Evolutionary conservation across 192 early-diverging fungal genomes (phyloP).

Genomic region (Rhizophagus sp.): DNA sequence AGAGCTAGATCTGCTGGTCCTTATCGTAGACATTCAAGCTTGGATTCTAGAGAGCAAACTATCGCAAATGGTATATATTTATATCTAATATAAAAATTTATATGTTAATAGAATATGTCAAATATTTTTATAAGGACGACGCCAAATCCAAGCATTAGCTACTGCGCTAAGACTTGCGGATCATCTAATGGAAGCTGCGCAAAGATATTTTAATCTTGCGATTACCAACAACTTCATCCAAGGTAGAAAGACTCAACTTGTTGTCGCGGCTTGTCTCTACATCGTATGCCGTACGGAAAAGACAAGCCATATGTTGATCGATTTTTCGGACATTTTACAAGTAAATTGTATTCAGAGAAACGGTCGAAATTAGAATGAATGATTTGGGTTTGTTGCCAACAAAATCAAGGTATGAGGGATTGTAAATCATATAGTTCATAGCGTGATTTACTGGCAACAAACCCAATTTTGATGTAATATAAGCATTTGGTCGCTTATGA

Average conservation of each 20-base stretch:
- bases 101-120: background rate
- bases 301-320: constrained; percentile 90
- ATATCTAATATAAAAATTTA: background rate
- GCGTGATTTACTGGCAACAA: no score
- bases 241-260: constrained; percentile 72
- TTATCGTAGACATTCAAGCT: constrained; percentile 48
- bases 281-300: constrained; percentile 86
- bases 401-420: no score
- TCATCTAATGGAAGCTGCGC: constrained; percentile 77
- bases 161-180: constrained; percentile 71
- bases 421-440: no score
- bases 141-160: constrained; percentile 73
- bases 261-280: constrained; percentile 90
- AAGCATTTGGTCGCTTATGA: no score
- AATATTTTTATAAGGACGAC: constrained; percentile 52
- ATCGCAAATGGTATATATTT: constrained; percentile 50
- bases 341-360: constrained; percentile 38
- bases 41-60: constrained; percentile 71
- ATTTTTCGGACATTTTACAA: constrained; percentile 87
- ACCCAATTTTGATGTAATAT: no score
- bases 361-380: no score
- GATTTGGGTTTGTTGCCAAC: no score
- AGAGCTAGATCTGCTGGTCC: constrained; percentile 44
- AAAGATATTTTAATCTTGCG: constrained; percentile 84
- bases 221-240: constrained; percentile 80